Base-by-base conservation (phyloP, 208 protist genomes). In the Naegleria lovaniensis region DNA sequence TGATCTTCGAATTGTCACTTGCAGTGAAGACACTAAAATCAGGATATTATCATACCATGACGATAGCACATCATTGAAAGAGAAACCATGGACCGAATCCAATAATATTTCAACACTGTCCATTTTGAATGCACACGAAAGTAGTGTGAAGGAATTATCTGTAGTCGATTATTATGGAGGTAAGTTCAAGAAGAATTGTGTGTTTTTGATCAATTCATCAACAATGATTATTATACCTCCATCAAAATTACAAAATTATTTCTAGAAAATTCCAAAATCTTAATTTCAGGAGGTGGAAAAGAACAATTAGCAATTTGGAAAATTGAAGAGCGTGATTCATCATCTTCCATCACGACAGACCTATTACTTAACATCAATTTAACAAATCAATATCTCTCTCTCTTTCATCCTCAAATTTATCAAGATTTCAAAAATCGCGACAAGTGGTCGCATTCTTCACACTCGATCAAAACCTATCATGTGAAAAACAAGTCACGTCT, bases 401-500 rank as follows among this genome's bases (percentile, higher is more conserved):
- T 79, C 67, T 79, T 79, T 33, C 67, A 79, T 79, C 67, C 67
- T 79, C 29, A 79, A 36, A 79, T 79, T 79, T 79, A 79, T 79
- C 13, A 79, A 36, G 29, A 79, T 79, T 9, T 13, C 25, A 67
- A 22, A 3, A 15, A 29, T 29, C 11, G 55, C 11, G 22, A 67
- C n/a, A n/a, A n/a, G n/a, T n/a, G n/a, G 55, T 11, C 19, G 9
- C 58, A 75, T n/a, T 9, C 16, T 15, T 1, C 25, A 79, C 25
- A 79, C 29, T 13, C 16, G 0, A 36, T n/a, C 6, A 29, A 79
- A 79, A 79, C 25, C 29, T 79, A 79, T 9, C 9, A 36, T 0
- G 1, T 79, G n/a, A 79, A 79, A 33, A 79, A 79, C 25, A 36
- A 79, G 9, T 36, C 29, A 9, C 19, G 67, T 36, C 2, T 79